Evolutionary conservation across 768 basidiomycete species (phyloP), one percentile per base, ranked within the genome.

Genomic region (Leccinum pellstonianum): DNA sequence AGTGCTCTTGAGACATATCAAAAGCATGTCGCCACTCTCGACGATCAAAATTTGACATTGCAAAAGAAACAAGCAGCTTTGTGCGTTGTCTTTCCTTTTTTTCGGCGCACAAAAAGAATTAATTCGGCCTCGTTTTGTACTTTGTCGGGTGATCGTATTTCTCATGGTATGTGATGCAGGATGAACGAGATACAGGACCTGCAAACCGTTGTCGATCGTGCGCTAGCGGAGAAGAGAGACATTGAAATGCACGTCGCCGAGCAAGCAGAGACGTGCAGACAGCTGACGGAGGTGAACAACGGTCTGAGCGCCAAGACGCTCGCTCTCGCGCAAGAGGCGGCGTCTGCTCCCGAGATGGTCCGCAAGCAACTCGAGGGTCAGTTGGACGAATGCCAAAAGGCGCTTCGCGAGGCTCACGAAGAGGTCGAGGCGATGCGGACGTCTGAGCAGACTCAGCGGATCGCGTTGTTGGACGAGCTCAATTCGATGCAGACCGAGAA

Each of bases 401-500:
- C 85, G 54, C 79, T 94, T 50, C 80, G 84, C 52, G 79, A 81
- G 19, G 86, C 87, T 9, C 78, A 83, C 67, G 86, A 84, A 27
- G 90, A 95, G 69, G 73, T 93, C 43, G 81, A 88, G 17, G 81
- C 77, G 41, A 85, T 90, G 81, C 80, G 79, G 46, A 79, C 76
- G 64, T 84, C 85, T 15, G 92, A 95, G 68, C 90, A 93, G 75
- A 82, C 79, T 9, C 94, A 95, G 76, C 80, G 88, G 63, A 85
- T 93, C 57, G 87, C 88, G 33, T 70, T 99, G 56, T 79, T 99
- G 47, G 94, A 97, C 68, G 93, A 96, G 77, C 80, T 96, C 66
- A 94, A 92, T 70, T 79, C 82, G 54, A 81, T 88, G 75, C 91
- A 93, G 76, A 87, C 82, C 57, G 91, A 93, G 76, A 93, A 94